Base-by-base conservation (phyloP, 2,329 filamentous ascomycete genomes). In the Cordyceps farinosa region DNA sequence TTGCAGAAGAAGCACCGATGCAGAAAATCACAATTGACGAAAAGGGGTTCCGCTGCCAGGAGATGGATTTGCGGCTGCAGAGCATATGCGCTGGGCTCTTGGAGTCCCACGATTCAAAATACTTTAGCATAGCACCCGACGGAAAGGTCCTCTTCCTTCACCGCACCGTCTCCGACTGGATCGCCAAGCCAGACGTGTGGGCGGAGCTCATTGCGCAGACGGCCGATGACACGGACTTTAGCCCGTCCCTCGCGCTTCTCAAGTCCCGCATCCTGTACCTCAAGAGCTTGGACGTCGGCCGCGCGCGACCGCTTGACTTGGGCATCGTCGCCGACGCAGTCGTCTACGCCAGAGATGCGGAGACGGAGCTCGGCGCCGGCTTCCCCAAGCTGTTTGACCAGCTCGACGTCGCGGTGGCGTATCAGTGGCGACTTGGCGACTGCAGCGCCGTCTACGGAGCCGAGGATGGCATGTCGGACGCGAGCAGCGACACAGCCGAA, bases 101-200 rank as follows among this genome's bases (percentile, higher is more conserved):
- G 13, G 58, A 61, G 9, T 40, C 58, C 2, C 36, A 54, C 30
- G 58, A 61, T 29, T 17, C 30, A 6, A 51, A 47, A 5, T 45
- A 54, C 40, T 61, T 50, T 6, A 61, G 58, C 58, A 53, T 53
- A 17, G 58, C 58, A 7, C 58, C 58, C 1, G 40, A 61, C 22
- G 40, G 34, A 5, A 61, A 54, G 29, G 58, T 61, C 5, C 27
- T 54, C 13, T 53, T 53, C 30, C 17, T 61, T 29, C 58, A 61
- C 17, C 58, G 58, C n/a, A 61, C 58, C 11, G 58, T 61, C 11
- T 61, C 50, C 8, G 58, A 61, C 50, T 61, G 58, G 58, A 27
- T 61, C 13, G 58, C 58, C 27, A 13, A 45, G 17, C 58, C 58
- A 34, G 32, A 22, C 1, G 58, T 54, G n/a, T 45, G 50, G 50